Evolutionary conservation across 345 rosid species (phyloP).

Genomic region (Microcos paniculata): DNA sequence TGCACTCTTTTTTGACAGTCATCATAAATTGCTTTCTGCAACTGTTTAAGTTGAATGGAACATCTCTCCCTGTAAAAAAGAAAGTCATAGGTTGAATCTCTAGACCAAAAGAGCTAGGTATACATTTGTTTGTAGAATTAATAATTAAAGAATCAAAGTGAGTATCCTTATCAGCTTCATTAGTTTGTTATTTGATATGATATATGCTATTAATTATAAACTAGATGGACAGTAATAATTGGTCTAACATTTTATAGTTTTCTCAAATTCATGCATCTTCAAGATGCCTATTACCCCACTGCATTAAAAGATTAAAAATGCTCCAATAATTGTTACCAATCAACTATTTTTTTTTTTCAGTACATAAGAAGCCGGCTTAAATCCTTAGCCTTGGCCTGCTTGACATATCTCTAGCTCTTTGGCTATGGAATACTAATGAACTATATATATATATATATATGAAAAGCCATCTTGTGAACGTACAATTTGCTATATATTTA

Average conservation of each 20-base stretch:
- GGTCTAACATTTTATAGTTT: neutral
- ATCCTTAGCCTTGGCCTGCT: no score
- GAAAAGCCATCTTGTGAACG: neutral
- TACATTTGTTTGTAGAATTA: neutral
- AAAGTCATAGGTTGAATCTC: neutral
- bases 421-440: no score
- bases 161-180: neutral
- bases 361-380: no score
- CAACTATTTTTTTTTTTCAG: neutral
- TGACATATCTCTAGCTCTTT: neutral
- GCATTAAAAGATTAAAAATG: no score
- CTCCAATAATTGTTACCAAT: neutral
- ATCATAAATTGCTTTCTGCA: conserved; percentile 4
- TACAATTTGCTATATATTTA: no score
- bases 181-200: neutral
- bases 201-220: neutral
- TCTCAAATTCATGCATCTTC: conserved; percentile 2
- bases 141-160: neutral
- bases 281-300: neutral
- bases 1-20: conserved; percentile 7
- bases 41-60: conserved; percentile 11
- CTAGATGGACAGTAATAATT: neutral
- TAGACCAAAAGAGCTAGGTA: neutral
- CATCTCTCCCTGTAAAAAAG: conserved; percentile 1
- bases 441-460: neutral